Percentiles rank a stretch among this genome's conserved stretches.
Conservation (phyloP, 768 basidiomycete species). For the Russula emetica region DNA sequence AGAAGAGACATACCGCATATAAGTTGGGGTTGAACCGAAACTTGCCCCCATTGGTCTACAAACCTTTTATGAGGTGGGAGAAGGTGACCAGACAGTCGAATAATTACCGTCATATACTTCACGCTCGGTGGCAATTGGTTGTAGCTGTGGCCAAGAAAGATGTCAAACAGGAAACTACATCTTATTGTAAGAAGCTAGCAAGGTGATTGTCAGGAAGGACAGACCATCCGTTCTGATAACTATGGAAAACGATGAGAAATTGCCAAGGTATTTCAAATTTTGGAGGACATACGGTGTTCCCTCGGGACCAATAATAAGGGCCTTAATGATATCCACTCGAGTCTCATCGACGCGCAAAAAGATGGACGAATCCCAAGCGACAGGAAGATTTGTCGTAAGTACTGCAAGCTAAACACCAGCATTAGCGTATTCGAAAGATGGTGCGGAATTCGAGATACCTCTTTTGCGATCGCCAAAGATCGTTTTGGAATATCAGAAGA, state of each 20-base stretch:
- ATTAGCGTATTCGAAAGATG: neutral
- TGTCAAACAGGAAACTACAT: conserved; percentile 74
- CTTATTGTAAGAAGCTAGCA: conserved; percentile 13
- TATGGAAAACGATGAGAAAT: conserved; percentile 32
- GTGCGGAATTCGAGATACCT: conserved; percentile 42
- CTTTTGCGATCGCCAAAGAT: conserved; percentile 92
- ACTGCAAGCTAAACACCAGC: conserved; percentile 68
- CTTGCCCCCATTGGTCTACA: conserved; percentile 79
- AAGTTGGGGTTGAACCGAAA: conserved; percentile 93
- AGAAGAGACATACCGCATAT: conserved; percentile 60
- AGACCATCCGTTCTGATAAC: conserved; percentile 89
- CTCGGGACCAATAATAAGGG: conserved; percentile 88
- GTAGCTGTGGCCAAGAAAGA: conserved; percentile 86
- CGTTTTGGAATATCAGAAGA: conserved; percentile 86
- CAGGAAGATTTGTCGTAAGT: conserved; percentile 89
- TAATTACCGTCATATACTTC: conserved; percentile 62
- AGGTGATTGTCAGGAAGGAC: conserved; percentile 29
- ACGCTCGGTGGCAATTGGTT: conserved; percentile 80
- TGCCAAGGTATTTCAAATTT: conserved; percentile 7
- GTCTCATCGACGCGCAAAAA: conserved; percentile 91
- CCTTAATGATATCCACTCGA: conserved; percentile 88
- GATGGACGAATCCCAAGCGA: conserved; percentile 91
- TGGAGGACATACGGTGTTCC: conserved; percentile 65
- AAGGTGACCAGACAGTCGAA: neutral
- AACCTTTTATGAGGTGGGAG: neutral